These are phyloP conservation scores for Pinus tabuliformis DNA, from an alignment of 75 land plant species.

Conservation along the genomic window DNA sequence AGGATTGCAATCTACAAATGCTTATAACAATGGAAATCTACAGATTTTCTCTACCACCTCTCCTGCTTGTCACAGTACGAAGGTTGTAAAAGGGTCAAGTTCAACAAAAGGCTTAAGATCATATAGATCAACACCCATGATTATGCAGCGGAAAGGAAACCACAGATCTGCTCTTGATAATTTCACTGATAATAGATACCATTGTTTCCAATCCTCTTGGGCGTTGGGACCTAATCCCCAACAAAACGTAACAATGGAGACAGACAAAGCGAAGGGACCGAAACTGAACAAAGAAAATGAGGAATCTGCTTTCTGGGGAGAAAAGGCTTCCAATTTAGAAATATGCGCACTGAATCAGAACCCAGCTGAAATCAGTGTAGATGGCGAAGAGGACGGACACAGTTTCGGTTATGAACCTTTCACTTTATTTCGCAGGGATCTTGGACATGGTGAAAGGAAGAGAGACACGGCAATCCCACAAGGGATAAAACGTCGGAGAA, in stretches of 20 bases:
- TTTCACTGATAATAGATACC: not conserved
- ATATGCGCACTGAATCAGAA: constrained; percentile 9
- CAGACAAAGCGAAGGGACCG: not conserved
- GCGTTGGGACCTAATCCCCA: not conserved
- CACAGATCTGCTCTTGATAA: not conserved
- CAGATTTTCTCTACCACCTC: not conserved
- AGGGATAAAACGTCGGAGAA: not conserved
- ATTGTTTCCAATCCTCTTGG: too few relatives aligned
- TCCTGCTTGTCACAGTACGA: not conserved
- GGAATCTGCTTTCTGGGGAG: not conserved
- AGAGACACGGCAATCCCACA: not conserved
- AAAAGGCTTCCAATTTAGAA: not conserved
- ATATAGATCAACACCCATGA: not conserved
- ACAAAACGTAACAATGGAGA: not conserved
- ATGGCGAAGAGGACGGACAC: not conserved
- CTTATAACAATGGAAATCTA: not conserved
- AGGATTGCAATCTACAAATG: not conserved
- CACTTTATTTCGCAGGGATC: not conserved
- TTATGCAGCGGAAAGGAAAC: not conserved
- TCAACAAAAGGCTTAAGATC: constrained; percentile 5
- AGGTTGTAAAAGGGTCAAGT: not conserved
- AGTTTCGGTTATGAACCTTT: not conserved
- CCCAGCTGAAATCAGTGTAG: constrained; percentile 10
- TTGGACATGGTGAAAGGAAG: constrained; percentile 1
- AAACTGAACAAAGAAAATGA: not conserved